Percentiles rank a stretch among this genome's conserved stretches.
phyloP scores from a whole-genome alignment of 257 asterid genomes.

The Forsythia suspensa region DNA sequence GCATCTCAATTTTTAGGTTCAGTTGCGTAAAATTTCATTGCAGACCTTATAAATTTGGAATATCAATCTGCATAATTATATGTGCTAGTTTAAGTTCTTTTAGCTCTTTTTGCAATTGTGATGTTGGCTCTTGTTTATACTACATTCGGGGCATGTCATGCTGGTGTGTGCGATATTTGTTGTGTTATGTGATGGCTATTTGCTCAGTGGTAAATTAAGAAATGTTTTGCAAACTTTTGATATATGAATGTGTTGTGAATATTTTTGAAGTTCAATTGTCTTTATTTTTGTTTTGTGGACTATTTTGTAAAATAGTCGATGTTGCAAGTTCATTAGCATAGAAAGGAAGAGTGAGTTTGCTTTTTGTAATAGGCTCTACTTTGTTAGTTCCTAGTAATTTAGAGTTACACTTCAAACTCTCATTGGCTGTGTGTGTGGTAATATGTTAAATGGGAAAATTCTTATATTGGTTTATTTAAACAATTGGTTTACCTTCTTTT shows the following conservation, averaged over 20 bases:
- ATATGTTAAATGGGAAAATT: not conserved
- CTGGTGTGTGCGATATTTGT: not conserved
- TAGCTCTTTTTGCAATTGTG: not conserved
- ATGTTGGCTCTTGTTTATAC: not conserved
- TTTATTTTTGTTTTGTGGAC: not conserved
- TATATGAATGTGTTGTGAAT: not conserved
- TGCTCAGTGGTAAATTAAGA: not conserved
- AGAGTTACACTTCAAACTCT: not conserved
- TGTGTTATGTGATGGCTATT: too few relatives aligned
- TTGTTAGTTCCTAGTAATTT: not conserved
- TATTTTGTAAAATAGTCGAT: not conserved
- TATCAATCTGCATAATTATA: too few relatives aligned
- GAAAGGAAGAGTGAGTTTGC: not conserved
- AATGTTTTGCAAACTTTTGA: not conserved
- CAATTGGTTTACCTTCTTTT: not conserved
- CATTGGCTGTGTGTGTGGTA: not conserved
- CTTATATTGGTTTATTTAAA: not conserved
- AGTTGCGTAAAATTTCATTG: too few relatives aligned
- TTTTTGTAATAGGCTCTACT: not conserved
- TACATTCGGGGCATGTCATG: not conserved
- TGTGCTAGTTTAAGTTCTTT: too few relatives aligned
- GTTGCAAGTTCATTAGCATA: not conserved
- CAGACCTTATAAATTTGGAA: too few relatives aligned
- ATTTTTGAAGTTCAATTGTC: not conserved
- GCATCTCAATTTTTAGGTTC: not conserved